Evolutionary conservation across 345 rosid species (phyloP).

Genomic region (Carallia pectinifolia): DNA sequence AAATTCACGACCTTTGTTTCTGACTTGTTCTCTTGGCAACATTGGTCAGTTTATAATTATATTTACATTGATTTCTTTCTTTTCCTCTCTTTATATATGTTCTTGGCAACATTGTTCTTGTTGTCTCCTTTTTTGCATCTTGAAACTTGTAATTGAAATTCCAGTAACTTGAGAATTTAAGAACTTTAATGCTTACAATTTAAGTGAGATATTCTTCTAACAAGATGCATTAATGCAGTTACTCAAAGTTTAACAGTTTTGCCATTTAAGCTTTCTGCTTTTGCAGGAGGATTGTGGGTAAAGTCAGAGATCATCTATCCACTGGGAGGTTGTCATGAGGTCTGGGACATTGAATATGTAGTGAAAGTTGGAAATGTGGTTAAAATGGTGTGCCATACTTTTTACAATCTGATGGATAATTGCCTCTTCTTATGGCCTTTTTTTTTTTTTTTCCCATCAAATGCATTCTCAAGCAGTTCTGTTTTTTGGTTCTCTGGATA

Average conservation of each 20-base stretch:
- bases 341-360: slow-evolving; percentile 94
- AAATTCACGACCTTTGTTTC: too few species aligned
- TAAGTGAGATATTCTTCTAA: slow-evolving; percentile 40
- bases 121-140: too few species aligned
- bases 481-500: too few species aligned
- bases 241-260: slow-evolving; percentile 8
- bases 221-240: neutral
- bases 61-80: too few species aligned
- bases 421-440: neutral
- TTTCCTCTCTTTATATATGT: too few species aligned
- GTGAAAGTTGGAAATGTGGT: slow-evolving; percentile 84
- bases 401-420: neutral
- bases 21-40: too few species aligned
- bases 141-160: neutral
- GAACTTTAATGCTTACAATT: slow-evolving; percentile 61
- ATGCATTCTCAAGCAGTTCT: neutral
- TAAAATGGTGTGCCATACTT: slow-evolving; percentile 50
- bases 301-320: slow-evolving; percentile 73
- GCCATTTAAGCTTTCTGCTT: slow-evolving; percentile 5
- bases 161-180: slow-evolving; percentile 11
- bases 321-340: slow-evolving; percentile 83
- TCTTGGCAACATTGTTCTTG: too few species aligned
- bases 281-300: slow-evolving; percentile 55
- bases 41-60: too few species aligned
- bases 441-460: neutral